Base-by-base conservation (phyloP, 768 basidiomycete species). In the Mycena kentingensis region DNA sequence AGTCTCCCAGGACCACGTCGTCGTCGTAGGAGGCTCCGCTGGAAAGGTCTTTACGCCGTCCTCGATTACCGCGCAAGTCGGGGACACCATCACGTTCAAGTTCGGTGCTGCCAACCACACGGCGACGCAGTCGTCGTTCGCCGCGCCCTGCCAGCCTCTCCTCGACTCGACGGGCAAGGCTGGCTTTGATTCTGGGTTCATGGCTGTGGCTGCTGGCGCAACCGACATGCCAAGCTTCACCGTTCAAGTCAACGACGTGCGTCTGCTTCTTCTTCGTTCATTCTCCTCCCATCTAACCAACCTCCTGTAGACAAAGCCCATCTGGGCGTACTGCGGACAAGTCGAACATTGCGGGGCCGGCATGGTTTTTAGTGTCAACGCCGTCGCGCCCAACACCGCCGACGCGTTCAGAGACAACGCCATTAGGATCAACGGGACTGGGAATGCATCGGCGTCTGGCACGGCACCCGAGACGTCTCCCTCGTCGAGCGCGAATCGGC, bases 281-380 rank as follows among this genome's bases (percentile, higher is more conserved):
- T 16, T 8, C 44, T 36, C 36, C 48, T 10, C 28, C 45, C 15
- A 37, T n/a, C 31, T 51, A 18, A 46, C 49, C 18, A n/a, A 35
- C 32, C 31, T 54, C 41, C 15, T 49, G 6, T 48, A 81, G 79
- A 79, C 78, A 13, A 62, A 67, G 15, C 82, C 81, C 3, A 73
- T 84, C 58, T 84, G 80, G 83, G 77, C 67, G 2, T 82, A 76
- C 68, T 83, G 83, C 63, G 67, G 68, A 2, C 81, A 82, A 59
- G 43, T 54, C 2, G 65, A 59, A 36, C 83, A 85, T 63, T 84
- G 83, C 61, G 75, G 73, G 0, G 62, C 68, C 37, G 83, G 83
- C 42, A 85, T 84, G 84, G 81, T 84, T 44, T 83, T 83, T 67
- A 65, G 79, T 21, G 72, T 71, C 54, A 87, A 84, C 63, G 75